Evolutionary conservation across 306 rosid genomes (phyloP), one percentile per base, ranked within the genome.

Genomic region (barrel medic (Medicago truncatula)): DNA sequence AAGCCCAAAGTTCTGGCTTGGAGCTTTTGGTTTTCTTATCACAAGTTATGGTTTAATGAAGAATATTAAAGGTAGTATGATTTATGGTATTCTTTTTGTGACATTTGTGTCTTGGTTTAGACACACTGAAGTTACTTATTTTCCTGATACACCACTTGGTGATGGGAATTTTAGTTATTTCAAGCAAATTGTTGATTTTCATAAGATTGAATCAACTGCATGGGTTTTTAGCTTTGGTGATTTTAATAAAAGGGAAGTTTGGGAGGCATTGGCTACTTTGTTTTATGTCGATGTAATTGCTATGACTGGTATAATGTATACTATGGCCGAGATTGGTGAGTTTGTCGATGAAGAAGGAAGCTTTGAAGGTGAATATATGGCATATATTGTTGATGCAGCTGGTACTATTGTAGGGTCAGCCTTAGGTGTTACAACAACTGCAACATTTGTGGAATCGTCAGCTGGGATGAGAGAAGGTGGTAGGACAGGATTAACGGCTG

Each of bases 391-490:
- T 34, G 99, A 95, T 72, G 97, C 97, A 0, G 88, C 85, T 2
- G 88, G 98, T 2, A 87, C 97, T 0, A 80, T 92, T 1, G 79
- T 84, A 9, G 97, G 93, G 34, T 84, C 99, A 0, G 44, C 85
- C 7, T 71, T 95, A 15, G 99, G 99, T 4, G 91, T 92, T 9
- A 74, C 99, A 1, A 82, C 93, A 2, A 71, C 81, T 0, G 92
- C 98, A 20, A 90, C 99, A 0, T 95, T 69, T 53, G 87, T 95
- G 0, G 99, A 95, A 60, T 95, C 99, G 0, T 78, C 91, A 1
- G 97, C 92, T 0, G 99, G 99, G 47, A 34, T 95, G 67, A 84
- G 89, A 77, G 99, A 95, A 80, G 99, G 99, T 0, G 98, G 99
- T 5, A 73, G 92, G 0, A 95, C 99, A 0, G 99, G 99, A 15